Conservation (phyloP, 768 basidiomycete species). For the Tephrocybe rancida region DNA sequence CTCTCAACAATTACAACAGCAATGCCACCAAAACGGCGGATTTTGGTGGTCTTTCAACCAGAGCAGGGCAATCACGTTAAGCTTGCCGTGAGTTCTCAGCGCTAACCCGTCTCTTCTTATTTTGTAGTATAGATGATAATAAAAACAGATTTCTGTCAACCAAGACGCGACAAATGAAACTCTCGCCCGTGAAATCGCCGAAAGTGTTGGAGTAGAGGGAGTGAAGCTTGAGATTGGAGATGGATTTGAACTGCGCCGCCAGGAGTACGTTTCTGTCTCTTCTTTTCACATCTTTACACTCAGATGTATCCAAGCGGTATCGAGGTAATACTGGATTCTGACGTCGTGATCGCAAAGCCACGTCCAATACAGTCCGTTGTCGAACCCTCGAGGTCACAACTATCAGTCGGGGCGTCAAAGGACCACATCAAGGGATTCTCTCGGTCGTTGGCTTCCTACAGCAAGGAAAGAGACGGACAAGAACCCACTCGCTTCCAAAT, state of each 20-base stretch:
- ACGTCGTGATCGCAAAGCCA: slow-evolving; percentile 18
- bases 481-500: slow-evolving; percentile 18
- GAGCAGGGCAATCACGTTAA: too few relatives aligned
- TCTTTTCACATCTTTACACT: neutral
- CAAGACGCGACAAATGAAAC: neutral
- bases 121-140: too few relatives aligned
- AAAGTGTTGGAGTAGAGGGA: slow-evolving; percentile 13
- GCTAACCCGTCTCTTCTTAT: too few relatives aligned
- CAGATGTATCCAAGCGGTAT: neutral
- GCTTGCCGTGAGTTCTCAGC: too few relatives aligned
- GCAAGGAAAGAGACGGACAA: neutral
- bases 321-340: slow-evolving; percentile 15
- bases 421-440: neutral
- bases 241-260: slow-evolving; percentile 23
- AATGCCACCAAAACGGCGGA: too few relatives aligned
- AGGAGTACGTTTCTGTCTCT: slow-evolving; percentile 19
- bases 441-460: too few relatives aligned
- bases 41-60: too few relatives aligned
- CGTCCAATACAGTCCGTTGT: neutral
- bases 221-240: slow-evolving; percentile 21
- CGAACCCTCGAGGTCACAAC: neutral
- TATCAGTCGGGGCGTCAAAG: neutral
- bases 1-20: too few relatives aligned
- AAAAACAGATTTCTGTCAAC: neutral
- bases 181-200: slow-evolving; percentile 21